Percentiles rank a stretch among this genome's conserved stretches.
phyloP scores from a whole-genome alignment of 2,329 filamentous ascomycete species.

The Acrocalymma vagum region DNA sequence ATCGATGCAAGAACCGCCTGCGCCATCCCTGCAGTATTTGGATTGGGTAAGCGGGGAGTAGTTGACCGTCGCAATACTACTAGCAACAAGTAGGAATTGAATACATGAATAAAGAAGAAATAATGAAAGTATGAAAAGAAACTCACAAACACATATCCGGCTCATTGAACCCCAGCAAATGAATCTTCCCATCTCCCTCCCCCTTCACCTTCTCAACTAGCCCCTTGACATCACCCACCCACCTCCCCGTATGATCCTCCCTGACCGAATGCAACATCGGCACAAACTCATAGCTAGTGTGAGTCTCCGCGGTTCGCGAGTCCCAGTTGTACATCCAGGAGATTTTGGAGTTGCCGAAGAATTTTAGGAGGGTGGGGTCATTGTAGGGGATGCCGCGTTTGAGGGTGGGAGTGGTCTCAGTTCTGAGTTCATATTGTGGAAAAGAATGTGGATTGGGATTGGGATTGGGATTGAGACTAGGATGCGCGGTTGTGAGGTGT shows the following conservation, averaged over 20 bases:
- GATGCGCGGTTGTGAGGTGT: too few species aligned
- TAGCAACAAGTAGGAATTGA: not conserved
- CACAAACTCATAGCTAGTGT: constrained; percentile 62
- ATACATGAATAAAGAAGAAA: not conserved
- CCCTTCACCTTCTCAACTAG: constrained; percentile 14
- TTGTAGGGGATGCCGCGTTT: constrained; percentile 76
- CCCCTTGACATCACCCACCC: constrained; percentile 23
- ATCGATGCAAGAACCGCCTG: constrained; percentile 35
- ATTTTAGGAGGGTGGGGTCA: constrained; percentile 57
- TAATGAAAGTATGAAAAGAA: too few species aligned
- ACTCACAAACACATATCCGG: constrained; percentile 40
- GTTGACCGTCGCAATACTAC: not conserved
- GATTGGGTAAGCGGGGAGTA: too few species aligned
- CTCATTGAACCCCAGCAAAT: constrained; percentile 44
- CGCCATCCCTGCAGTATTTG: constrained; percentile 10
- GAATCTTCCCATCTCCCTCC: constrained; percentile 7
- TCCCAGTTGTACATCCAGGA: constrained; percentile 77
- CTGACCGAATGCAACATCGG: constrained; percentile 56
- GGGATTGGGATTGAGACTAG: too few species aligned
- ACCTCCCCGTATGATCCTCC: constrained; percentile 21
- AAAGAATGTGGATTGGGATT: too few species aligned
- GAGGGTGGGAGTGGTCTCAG: too few species aligned
- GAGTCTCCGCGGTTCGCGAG: constrained; percentile 46
- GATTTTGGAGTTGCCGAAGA: constrained; percentile 58
- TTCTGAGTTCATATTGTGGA: too few species aligned